Base-by-base conservation (phyloP, 768 basidiomycete species). In the Podaxis carcinomalis region DNA sequence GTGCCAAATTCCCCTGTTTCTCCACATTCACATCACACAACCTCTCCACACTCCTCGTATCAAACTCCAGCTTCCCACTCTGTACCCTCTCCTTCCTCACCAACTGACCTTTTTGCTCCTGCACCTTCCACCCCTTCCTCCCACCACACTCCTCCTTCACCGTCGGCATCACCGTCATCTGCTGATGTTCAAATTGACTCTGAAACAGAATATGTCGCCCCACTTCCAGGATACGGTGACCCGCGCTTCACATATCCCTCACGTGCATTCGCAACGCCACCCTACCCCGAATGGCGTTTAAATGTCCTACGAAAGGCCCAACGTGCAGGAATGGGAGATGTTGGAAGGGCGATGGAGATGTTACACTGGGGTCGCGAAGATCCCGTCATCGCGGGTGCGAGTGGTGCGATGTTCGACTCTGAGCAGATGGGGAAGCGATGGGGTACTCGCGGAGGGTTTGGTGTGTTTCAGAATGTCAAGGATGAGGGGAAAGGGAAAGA, bases 211-310 rank as follows among this genome's bases (percentile, higher is more conserved):
- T 68, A 64, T 49, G 66, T 61, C 42, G 63, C 60, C 5, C 64
- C 39, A 56, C 59, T 59, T n/a, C 62, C 52, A 32, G 47, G 47
- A 1, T 56, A 64, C 16, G 55, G 32, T 23, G 61, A 55, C 40
- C 50, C 57, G 14, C 56, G 57, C 5, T 58, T 57, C 25, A 63
- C 56, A 51, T 56, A 56, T n/a, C 61, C 57, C 2, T 63, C 56
- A 10, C 32, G 65, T 32, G 65, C 68, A 13, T 73, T 77, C 16
- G 74, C 76, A 3, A 76, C 80, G 0, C 69, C 87, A 1, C 82
- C 80, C 0, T 89, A 86, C 68, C 88, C 88, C 0, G 87, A 88
- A 64, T 90, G 88, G 88, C 80, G 88, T 0, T 66, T 75, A 0
- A 75, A 77, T 1, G 67, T 85, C 0, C 75, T 83, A 1, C 72